A percentile compares a stretch with the other conserved stretches of the same genome.
phyloP scores from a whole-genome alignment of 306 rosid species.

The Rosa multiflora region DNA sequence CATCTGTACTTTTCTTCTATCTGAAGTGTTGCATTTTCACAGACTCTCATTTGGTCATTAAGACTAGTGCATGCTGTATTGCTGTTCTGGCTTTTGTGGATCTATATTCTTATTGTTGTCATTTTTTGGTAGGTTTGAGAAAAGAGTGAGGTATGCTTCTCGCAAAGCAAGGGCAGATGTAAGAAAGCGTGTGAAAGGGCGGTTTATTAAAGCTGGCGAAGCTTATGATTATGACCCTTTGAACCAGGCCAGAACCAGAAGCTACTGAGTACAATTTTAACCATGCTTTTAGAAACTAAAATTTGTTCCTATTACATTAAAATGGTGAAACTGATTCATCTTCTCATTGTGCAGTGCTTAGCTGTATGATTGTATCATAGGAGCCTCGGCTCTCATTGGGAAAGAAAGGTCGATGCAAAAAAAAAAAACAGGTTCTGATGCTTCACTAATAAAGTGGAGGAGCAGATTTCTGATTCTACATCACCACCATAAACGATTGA shows the following conservation, averaged over 20 bases:
- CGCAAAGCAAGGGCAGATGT: constrained; percentile 95
- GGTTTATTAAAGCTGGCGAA: constrained; percentile 94
- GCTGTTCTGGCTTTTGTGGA: neutral
- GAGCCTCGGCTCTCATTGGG: constrained; percentile 45
- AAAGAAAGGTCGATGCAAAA: constrained; percentile 35
- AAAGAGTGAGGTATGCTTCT: constrained; percentile 87
- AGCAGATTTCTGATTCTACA: constrained; percentile 32
- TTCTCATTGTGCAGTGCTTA: constrained; percentile 43
- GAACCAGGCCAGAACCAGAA: constrained; percentile 82
- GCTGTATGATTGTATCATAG: constrained; percentile 65
- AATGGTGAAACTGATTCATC: constrained; percentile 40
- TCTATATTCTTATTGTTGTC: constrained; percentile 5
- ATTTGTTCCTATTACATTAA: constrained; percentile 34
- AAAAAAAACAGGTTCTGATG: constrained; percentile 29
- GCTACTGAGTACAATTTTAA: constrained; percentile 70
- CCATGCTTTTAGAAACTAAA: constrained; percentile 49
- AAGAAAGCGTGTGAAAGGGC: constrained; percentile 93
- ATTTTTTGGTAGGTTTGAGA: constrained; percentile 58
- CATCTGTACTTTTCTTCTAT: neutral
- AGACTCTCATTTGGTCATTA: neutral
- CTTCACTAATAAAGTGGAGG: constrained; percentile 32
- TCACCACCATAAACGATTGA: constrained; percentile 35
- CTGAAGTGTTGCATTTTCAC: constrained; percentile 10
- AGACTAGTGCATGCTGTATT: constrained; percentile 15
- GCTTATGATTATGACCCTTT: constrained; percentile 83